Conservation (phyloP, 2,329 filamentous ascomycete genomes). For the Alternaria sp. region DNA sequence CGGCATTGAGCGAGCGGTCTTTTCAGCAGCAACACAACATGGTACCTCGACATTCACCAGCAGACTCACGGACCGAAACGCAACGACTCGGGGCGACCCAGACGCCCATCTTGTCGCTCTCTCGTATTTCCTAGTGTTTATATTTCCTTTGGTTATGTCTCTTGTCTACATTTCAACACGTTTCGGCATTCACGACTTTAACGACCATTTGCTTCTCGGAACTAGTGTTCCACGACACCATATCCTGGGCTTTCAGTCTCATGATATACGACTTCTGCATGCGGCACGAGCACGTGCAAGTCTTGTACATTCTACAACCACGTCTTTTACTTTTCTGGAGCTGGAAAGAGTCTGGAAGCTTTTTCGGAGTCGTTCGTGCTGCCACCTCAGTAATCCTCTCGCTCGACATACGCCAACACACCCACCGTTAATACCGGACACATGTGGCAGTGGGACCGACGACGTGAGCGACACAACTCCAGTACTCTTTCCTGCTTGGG, state of each 20-base stretch:
- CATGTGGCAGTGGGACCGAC: constrained; percentile 24
- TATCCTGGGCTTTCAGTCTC: constrained; percentile 37
- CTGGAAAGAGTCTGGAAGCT: constrained; percentile 19
- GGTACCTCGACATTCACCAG: constrained; percentile 52
- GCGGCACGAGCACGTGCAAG: constrained; percentile 42
- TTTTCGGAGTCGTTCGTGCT: constrained; percentile 23
- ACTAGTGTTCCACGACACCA: constrained; percentile 27
- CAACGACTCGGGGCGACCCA: constrained; percentile 3
- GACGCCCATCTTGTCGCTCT: constrained; percentile 17
- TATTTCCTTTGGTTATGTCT: constrained; percentile 40
- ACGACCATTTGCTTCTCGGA: constrained; percentile 40
- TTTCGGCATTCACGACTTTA: constrained; percentile 45
- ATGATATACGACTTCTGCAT: constrained; percentile 49
- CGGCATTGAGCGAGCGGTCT: constrained; percentile 29
- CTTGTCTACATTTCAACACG: constrained; percentile 37
- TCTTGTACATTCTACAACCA: constrained; percentile 45
- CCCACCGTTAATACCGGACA: constrained; percentile 16
- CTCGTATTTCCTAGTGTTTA: constrained; percentile 40
- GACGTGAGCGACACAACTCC: constrained; percentile 18
- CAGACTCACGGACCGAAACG: constrained; percentile 55
- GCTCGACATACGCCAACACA: constrained; percentile 13
- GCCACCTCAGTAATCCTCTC: constrained; percentile 20
- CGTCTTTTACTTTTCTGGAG: constrained; percentile 33
- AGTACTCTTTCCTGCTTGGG: constrained; percentile 11
- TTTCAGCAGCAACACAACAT: constrained; percentile 17